Conservation (phyloP, 495 filamentous ascomycete species). For the Penicillium pulvis region DNA sequence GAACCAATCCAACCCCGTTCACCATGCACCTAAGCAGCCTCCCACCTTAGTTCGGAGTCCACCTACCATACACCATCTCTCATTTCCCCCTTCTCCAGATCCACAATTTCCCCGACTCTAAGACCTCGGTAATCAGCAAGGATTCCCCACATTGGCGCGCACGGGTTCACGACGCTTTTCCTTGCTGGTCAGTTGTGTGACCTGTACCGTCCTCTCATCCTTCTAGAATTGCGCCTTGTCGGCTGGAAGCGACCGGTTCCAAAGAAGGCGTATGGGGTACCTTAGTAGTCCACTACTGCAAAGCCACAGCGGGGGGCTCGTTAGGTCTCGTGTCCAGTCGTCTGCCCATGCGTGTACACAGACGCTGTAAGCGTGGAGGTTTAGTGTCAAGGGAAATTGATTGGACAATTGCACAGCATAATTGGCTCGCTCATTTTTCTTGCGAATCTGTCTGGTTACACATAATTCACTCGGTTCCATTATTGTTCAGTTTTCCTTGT, state of each 20-base stretch:
- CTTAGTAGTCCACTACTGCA: background rate
- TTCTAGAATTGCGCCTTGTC: conserved; percentile 7
- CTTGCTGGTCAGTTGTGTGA: conserved; percentile 1
- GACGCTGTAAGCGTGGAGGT: background rate
- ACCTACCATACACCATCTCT: conserved; percentile 1
- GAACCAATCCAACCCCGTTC: conserved; percentile 8
- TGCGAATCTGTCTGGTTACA: background rate
- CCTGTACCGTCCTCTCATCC: background rate
- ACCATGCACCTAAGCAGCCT: conserved; percentile 6
- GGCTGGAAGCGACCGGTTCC: background rate
- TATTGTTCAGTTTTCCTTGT: background rate
- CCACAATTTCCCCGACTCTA: conserved; percentile 26
- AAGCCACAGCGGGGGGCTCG: background rate
- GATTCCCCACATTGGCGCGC: conserved; percentile 22
- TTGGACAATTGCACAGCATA: background rate
- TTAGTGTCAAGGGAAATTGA: background rate
- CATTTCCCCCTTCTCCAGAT: conserved; percentile 1
- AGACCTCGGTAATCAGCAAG: conserved; percentile 9
- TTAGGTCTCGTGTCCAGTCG: conserved; percentile 7
- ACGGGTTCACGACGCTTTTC: conserved; percentile 12
- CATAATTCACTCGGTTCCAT: background rate
- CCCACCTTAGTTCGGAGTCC: background rate
- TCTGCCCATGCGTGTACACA: too few species aligned
- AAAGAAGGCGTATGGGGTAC: conserved; percentile 5
- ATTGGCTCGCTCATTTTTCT: background rate